phyloP scores from a whole-genome alignment of 495 filamentous ascomycete genomes.

The Penicillium pancosmium region DNA sequence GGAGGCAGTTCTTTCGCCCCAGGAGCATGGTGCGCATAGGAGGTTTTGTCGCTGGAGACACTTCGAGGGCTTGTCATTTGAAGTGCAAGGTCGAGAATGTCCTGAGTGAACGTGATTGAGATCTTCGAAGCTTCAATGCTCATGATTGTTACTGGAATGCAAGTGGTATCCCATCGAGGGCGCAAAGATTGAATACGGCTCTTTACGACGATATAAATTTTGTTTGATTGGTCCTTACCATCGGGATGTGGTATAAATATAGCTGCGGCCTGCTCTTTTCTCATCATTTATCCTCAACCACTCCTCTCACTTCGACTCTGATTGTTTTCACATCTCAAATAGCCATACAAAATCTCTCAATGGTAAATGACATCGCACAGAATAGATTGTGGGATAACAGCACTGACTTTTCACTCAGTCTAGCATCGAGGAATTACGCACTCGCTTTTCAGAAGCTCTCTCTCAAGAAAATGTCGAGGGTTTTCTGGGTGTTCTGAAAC shows the following conservation, averaged over 20 bases:
- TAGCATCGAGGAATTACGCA: neutral
- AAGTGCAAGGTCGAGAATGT: too few relatives aligned
- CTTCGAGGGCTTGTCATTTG: too few relatives aligned
- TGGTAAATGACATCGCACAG: neutral
- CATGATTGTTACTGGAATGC: neutral
- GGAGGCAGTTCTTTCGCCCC: too few relatives aligned
- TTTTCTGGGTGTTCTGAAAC: conserved; percentile 4
- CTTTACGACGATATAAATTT: neutral
- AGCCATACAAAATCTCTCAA: conserved; percentile 1
- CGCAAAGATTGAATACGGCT: neutral
- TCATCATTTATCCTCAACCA: neutral
- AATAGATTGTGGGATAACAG: neutral
- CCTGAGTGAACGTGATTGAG: too few relatives aligned
- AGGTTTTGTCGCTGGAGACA: too few relatives aligned
- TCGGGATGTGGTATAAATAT: conserved; percentile 5
- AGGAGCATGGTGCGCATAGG: too few relatives aligned
- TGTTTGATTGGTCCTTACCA: conserved; percentile 1
- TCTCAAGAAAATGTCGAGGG: conserved; percentile 1
- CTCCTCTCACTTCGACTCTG: conserved; percentile 1
- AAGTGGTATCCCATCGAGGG: neutral
- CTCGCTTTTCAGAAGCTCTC: conserved; percentile 3
- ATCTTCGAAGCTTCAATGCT: conserved; percentile 2
- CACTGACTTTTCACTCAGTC: conserved; percentile 1
- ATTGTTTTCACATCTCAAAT: neutral
- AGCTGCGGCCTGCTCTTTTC: conserved; percentile 1